Evolutionary conservation across 192 early-diverging fungal genomes (phyloP), one percentile per base, ranked within the genome.

Genomic region (Phycomyces nitens): DNA sequence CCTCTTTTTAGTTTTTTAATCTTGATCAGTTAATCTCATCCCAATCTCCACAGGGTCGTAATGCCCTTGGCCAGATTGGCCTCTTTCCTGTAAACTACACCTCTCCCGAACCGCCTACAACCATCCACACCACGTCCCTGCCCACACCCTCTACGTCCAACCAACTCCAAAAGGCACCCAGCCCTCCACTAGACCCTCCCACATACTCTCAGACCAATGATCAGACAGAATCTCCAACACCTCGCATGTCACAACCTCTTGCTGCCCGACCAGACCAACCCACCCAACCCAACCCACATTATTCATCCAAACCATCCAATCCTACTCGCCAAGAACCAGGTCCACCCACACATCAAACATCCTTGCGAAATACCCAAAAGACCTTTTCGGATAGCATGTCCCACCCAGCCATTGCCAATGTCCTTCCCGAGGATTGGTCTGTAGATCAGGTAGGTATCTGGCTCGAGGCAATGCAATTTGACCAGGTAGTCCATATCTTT

Each of bases 81-180:
- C 75, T 91, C 27, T 91, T 91, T 62, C 89, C 89, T 34, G 81
- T 77, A 73, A 88, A 85, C 71, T 87, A 82, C 65, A 77, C 83
- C 56, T 74, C 76, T 39, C 80, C 56, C 65, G 69, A 42, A 47
- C 61, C 34, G 29, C 29, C 7, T n/a, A 47, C 12, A 47, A 18
- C 12, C 44, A 47, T 40, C 51, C 27, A 21, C 47, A 52, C 1
- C 60, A 5, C 23, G 40, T 8, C 22, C 26, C n/a, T 51, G 15
- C 62, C 62, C 18, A 43, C 62, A 42, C 23, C 39, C 26, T 44
- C 62, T 6, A 42, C 23, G 10, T 63, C 52, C 16, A 23, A 16
- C 4, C 52, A 6, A 39, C 29, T n/a, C 29, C 16, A 60, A 60
- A 47, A 27, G n/a, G 20, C 27, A 56, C 4, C 9, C 20, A 56